Evolutionary conservation across 2,329 filamentous ascomycete genomes (phyloP), one percentile per base, ranked within the genome.

Genomic region (Penicillium paneum): DNA sequence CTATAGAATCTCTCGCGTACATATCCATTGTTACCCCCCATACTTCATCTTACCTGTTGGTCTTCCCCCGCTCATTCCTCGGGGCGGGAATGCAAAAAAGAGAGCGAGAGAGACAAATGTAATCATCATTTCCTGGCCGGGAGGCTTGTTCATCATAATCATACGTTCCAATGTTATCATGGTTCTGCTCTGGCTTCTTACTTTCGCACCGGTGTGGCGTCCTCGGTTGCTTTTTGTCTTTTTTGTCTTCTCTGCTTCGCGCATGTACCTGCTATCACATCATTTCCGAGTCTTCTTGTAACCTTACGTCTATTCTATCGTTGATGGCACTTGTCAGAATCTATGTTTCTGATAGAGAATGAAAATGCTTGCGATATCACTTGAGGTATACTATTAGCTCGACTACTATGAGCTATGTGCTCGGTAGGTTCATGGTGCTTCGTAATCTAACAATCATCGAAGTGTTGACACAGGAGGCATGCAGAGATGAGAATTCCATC

Each of bases 1-100:
- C 28, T 39, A 54, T 54, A 54, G 46, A 54, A 54, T 28, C 28
- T 39, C 47, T 28, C 21, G 49, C 39, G 52, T 54, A 54, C 52
- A 54, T 54, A 54, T 39, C 15, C 52, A 54, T 50, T 21, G 52
- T 39, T 44, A 35, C 15, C 36, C 26, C 21, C 7, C n/a, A n/a
- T 36, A 35, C 24, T 44, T 38, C 44, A 46, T 54, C 28, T 50
- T 44, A 39, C 12, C 36, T 21, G 11, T 26, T 24, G 21, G 13
- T 24, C 13, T 29, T 6, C n/a, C 44, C 26, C 3, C 11, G 39
- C 39, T 44, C 13, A 17, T 35, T 28, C 29, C 49, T 40, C 19
- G 12, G 42, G 10, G 15, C 13, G 44, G 31, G 19, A 11, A n/a
- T 50, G 40, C 31, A 49, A 54, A 54, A 45, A 36, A 32, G 35